Evolutionary conservation across 495 filamentous ascomycete genomes (phyloP), one percentile per base, ranked within the genome.

Genomic region (Daldinia decipiens): DNA sequence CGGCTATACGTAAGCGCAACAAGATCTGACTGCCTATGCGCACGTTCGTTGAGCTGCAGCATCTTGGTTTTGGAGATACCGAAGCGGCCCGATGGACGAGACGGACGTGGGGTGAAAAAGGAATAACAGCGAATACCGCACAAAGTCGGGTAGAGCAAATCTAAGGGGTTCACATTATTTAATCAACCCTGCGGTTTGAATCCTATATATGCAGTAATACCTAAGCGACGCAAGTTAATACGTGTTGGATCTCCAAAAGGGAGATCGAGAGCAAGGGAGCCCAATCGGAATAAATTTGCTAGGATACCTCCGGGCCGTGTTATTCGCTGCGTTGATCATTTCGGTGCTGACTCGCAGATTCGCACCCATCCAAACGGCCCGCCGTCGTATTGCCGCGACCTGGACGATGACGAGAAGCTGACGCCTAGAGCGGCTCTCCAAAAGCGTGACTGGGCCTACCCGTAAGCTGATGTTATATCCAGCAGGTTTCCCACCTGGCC

Each of bases 401-500:
- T 39, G 32, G 58, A 53, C 58, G 58, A 72, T 64, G 63, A 68
- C 69, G 29, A 40, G 32, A 53, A 59, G 64, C 69, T 72, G 65
- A 72, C 69, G 69, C 51, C 36, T 63, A 38, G 65, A 47, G 64
- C 63, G 69, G 69, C 69, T 67, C 63, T 63, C 62, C 63, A 52
- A 43, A 53, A 50, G 32, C 57, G 70, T 73, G 70, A 72, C 61
- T 65, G 24, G 32, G 6, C 54, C 39, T 43, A 55, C 59, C 56
- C 62, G 70, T 73, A 73, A 73, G 70, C 70, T 73, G 61, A 73
- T 73, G 70, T 62, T 69, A 73, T 73, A 72, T 60, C 62, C 58
- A 50, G 57, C 65, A 62, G 65, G 27, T 65, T 65, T 69, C 61
- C 61, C 70, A 73, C 65, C 45, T 61, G 15, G 7, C 53, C 27